A percentile compares a stretch with the other conserved stretches of the same genome.
Evolutionary conservation across 2,329 filamentous ascomycete genomes (phyloP).

Genomic region (Hypoxylon sp.): DNA sequence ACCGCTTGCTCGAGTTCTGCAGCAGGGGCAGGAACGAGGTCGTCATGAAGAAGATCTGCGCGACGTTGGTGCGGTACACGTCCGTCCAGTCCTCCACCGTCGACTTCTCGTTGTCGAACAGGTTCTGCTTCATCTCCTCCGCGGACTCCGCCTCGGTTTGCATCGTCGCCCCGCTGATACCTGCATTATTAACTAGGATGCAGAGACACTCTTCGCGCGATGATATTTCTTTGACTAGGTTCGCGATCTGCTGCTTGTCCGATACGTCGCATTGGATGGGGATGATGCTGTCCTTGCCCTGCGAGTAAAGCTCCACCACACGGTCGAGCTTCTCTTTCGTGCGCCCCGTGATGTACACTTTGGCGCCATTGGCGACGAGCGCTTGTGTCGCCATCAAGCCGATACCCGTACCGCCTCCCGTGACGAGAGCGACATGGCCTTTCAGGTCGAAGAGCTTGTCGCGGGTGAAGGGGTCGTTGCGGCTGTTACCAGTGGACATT

Average conservation of each 20-base stretch:
- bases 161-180: conserved; percentile 70
- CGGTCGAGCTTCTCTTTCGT: conserved; percentile 73
- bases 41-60: conserved; percentile 76
- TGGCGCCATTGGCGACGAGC: conserved; percentile 76
- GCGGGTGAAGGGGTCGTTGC: conserved; percentile 54
- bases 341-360: conserved; percentile 79
- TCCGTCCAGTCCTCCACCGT: conserved; percentile 79
- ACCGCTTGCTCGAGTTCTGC: conserved; percentile 62
- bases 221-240: conserved; percentile 70
- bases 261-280: conserved; percentile 74
- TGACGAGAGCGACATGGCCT: conserved; percentile 62
- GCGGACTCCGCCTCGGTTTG: conserved; percentile 68
- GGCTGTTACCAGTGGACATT: conserved; percentile 50
- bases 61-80: conserved; percentile 82
- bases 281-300: conserved; percentile 69
- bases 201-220: conserved; percentile 71
- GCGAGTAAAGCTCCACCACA: conserved; percentile 70
- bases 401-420: conserved; percentile 72
- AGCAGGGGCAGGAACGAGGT: conserved; percentile 74
- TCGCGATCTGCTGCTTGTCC: conserved; percentile 70
- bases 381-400: conserved; percentile 78
- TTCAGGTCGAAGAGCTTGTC: conserved; percentile 60
- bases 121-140: conserved; percentile 67
- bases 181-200: conserved; percentile 78
- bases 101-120: conserved; percentile 74